These are phyloP conservation scores for Lobosporangium transversale DNA, from an alignment of 192 early-diverging fungal genomes.

Conservation along the genomic window DNA sequence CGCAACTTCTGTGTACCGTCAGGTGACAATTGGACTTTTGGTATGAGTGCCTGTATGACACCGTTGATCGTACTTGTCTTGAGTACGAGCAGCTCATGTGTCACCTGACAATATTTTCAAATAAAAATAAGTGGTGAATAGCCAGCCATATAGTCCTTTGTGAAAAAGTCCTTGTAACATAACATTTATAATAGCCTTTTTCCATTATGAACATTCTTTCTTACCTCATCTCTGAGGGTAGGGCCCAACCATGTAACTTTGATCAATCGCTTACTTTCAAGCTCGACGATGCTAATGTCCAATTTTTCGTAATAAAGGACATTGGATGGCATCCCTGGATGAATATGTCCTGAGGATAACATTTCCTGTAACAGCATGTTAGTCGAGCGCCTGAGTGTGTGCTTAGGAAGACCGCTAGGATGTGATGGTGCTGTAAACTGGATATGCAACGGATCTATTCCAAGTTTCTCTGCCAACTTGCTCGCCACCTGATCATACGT, in stretches of 20 bases:
- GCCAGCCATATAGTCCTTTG: no score
- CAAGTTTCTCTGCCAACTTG: conserved; percentile 68
- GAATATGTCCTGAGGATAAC: conserved; percentile 35
- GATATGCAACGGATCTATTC: conserved; percentile 75
- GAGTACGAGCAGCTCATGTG: conserved; percentile 74
- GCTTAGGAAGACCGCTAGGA: conserved; percentile 38
- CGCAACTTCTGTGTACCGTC: conserved; percentile 62
- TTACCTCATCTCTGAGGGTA: conserved; percentile 73
- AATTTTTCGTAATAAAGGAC: conserved; percentile 86
- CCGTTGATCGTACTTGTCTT: conserved; percentile 63
- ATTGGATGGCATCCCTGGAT: conserved; percentile 22
- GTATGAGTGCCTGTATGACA: conserved; percentile 60
- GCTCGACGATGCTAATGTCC: conserved; percentile 80
- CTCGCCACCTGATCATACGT: conserved; percentile 73
- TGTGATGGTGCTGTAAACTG: conserved; percentile 66
- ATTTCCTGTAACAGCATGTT: conserved; percentile 54
- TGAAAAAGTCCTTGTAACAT: no score
- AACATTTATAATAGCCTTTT: no score
- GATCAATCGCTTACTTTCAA: conserved; percentile 81
- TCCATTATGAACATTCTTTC: no score
- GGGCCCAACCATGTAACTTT: conserved; percentile 76
- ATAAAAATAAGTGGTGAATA: background rate
- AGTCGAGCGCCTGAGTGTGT: conserved; percentile 33
- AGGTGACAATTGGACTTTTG: conserved; percentile 58
- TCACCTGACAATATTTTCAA: conserved; percentile 1